These are phyloP conservation scores for Kodamaea arcana DNA, from an alignment of 1,139 yeast species.

Conservation along the genomic window DNA sequence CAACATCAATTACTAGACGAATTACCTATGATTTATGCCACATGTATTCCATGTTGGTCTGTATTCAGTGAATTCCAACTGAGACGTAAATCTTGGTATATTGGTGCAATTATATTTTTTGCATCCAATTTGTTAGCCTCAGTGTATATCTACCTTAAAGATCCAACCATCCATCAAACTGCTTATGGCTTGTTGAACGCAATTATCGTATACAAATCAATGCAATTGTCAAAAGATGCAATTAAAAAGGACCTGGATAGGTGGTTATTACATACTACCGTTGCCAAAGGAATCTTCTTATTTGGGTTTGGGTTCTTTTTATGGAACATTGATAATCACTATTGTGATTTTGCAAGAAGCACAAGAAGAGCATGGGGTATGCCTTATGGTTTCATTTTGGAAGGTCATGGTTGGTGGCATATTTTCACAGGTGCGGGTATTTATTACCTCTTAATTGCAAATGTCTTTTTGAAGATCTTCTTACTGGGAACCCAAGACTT, in stretches of 20 bases:
- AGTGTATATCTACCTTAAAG: constrained; percentile 62
- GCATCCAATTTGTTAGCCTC: constrained; percentile 55
- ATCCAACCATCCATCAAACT: constrained; percentile 86
- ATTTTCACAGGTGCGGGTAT: constrained; percentile 75
- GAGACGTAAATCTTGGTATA: constrained; percentile 31
- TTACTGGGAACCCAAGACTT: constrained; percentile 49
- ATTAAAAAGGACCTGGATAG: constrained; percentile 49
- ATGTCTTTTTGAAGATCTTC: constrained; percentile 65
- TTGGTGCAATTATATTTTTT: constrained; percentile 55
- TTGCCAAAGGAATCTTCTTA: constrained; percentile 57
- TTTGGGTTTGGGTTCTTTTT: constrained; percentile 71
- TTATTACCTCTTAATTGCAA: constrained; percentile 56
- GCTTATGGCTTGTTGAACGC: constrained; percentile 67
- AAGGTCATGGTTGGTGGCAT: constrained; percentile 99
- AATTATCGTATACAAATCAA: constrained; percentile 56
- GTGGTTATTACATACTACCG: constrained; percentile 47
- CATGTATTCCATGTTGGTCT: constrained; percentile 92
- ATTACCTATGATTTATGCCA: constrained; percentile 96
- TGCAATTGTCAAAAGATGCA: constrained; percentile 44
- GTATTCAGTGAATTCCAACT: constrained; percentile 65
- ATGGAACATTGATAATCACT: constrained; percentile 84
- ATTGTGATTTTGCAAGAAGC: constrained; percentile 61
- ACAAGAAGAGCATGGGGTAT: constrained; percentile 68
- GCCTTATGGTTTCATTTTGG: constrained; percentile 84
- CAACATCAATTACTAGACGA: constrained; percentile 91